Conservation (phyloP, 441 rosid genomes). For the Erodium chrysanthum region DNA sequence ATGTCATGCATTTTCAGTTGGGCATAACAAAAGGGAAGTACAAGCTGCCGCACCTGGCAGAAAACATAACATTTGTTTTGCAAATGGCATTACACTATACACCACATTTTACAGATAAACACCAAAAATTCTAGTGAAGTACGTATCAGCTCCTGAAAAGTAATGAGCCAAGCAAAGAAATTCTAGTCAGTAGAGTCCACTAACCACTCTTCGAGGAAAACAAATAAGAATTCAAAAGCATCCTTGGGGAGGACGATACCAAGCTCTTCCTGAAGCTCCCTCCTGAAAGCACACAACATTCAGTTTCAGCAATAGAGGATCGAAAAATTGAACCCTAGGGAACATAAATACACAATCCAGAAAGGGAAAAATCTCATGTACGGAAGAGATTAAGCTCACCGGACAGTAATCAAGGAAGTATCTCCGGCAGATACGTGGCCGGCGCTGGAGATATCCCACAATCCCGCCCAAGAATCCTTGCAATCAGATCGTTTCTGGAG, state of each 20-base stretch:
- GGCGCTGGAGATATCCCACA: slow-evolving; percentile 89
- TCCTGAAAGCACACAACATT: slow-evolving; percentile 31
- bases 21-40: background rate
- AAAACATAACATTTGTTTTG: background rate
- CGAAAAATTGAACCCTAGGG: background rate
- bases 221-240: slow-evolving; percentile 72
- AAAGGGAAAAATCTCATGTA: background rate
- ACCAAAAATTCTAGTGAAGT: background rate
- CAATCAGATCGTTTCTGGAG: slow-evolving; percentile 59
- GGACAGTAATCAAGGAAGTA: slow-evolving; percentile 59
- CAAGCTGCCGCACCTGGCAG: background rate
- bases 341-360: background rate
- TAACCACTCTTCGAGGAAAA: slow-evolving; percentile 72
- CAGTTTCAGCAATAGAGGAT: background rate
- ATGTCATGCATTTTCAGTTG: background rate
- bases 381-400: slow-evolving; percentile 27
- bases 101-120: background rate
- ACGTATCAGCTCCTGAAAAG: background rate
- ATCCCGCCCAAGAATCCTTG: slow-evolving; percentile 81
- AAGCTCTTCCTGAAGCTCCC: slow-evolving; percentile 87
- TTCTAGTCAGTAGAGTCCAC: slow-evolving; percentile 17
- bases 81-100: background rate
- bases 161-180: background rate
- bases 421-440: slow-evolving; percentile 85
- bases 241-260: slow-evolving; percentile 73